These are phyloP conservation scores for Pyrenophora seminiperda DNA, from an alignment of 2,329 filamentous ascomycete species.

Conservation along the genomic window DNA sequence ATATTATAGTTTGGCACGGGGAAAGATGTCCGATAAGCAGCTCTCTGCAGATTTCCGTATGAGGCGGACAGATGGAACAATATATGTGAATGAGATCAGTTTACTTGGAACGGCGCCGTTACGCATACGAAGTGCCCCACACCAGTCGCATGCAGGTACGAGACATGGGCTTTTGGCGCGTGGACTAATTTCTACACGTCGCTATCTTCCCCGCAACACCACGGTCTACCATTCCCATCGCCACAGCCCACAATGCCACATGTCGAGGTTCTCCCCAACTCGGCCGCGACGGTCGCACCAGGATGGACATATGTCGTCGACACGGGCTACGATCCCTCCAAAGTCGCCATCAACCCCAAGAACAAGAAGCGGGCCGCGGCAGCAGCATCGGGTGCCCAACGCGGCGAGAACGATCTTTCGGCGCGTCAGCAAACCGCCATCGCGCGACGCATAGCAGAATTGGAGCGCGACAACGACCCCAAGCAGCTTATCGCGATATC, in stretches of 20 bases:
- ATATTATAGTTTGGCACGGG: no score
- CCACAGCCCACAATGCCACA: slow-evolving; percentile 60
- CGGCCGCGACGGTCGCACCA: slow-evolving; percentile 71
- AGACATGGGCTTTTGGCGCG: slow-evolving; percentile 5
- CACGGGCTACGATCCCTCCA: slow-evolving; percentile 63
- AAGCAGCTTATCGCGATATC: slow-evolving; percentile 52
- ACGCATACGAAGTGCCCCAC: slow-evolving; percentile 19
- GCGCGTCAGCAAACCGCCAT: slow-evolving; percentile 84
- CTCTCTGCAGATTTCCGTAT: no score
- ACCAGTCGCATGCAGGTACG: slow-evolving; percentile 13
- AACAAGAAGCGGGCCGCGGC: slow-evolving; percentile 69
- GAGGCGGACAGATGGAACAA: neutral
- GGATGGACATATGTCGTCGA: slow-evolving; percentile 95
- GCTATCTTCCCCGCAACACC: slow-evolving; percentile 10
- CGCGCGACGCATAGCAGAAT: slow-evolving; percentile 77
- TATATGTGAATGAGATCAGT: no score
- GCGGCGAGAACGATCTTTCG: slow-evolving; percentile 65
- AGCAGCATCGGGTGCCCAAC: slow-evolving; percentile 35
- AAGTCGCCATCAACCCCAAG: slow-evolving; percentile 58
- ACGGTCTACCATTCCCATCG: neutral
- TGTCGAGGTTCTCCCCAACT: slow-evolving; percentile 78
- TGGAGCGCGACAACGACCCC: slow-evolving; percentile 74
- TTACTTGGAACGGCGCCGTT: no score
- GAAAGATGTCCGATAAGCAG: no score
- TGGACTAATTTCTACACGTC: slow-evolving; percentile 15